These are phyloP conservation scores for Solanum commersonii DNA, from an alignment of 257 asterid species.

Conservation along the genomic window DNA sequence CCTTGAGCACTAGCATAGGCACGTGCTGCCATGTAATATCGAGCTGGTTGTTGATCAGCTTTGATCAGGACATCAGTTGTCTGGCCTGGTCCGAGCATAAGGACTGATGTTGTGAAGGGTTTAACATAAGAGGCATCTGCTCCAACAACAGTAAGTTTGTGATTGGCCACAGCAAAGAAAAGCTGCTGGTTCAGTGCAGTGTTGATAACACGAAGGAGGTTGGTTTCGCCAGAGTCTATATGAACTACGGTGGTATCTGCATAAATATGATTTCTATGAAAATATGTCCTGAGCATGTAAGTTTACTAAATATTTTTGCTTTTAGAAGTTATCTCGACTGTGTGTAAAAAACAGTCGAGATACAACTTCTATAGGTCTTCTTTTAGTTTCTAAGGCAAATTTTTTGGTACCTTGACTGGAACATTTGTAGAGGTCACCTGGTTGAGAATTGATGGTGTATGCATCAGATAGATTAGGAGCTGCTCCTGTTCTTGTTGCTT, in stretches of 20 bases:
- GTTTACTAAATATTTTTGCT: neutral
- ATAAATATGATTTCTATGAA: neutral
- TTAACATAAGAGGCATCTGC: slow-evolving; percentile 71
- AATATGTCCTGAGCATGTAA: neutral
- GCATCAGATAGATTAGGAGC: slow-evolving; percentile 76
- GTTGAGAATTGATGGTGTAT: slow-evolving; percentile 87
- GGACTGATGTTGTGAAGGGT: slow-evolving; percentile 71
- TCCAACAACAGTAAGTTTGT: slow-evolving; percentile 74
- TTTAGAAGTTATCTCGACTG: neutral
- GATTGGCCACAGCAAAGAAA: slow-evolving; percentile 76
- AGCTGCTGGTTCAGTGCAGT: slow-evolving; percentile 77
- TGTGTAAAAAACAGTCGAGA: neutral
- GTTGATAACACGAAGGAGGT: slow-evolving; percentile 60
- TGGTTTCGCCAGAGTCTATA: slow-evolving; percentile 48
- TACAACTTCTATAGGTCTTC: neutral
- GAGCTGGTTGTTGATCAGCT: slow-evolving; percentile 52
- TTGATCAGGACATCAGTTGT: slow-evolving; percentile 84
- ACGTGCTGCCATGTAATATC: slow-evolving; percentile 72
- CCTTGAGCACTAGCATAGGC: slow-evolving; percentile 88
- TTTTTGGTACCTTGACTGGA: slow-evolving; percentile 29
- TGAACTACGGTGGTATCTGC: slow-evolving; percentile 56
- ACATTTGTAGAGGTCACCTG: slow-evolving; percentile 87
- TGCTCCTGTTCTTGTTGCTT: slow-evolving; percentile 72
- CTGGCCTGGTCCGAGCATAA: slow-evolving; percentile 96
- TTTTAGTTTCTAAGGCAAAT: neutral